A percentile compares a stretch with the other conserved stretches of the same genome.
phyloP scores from a whole-genome alignment of 2,329 filamentous ascomycete genomes.

The Colletotrichum somersetense region DNA sequence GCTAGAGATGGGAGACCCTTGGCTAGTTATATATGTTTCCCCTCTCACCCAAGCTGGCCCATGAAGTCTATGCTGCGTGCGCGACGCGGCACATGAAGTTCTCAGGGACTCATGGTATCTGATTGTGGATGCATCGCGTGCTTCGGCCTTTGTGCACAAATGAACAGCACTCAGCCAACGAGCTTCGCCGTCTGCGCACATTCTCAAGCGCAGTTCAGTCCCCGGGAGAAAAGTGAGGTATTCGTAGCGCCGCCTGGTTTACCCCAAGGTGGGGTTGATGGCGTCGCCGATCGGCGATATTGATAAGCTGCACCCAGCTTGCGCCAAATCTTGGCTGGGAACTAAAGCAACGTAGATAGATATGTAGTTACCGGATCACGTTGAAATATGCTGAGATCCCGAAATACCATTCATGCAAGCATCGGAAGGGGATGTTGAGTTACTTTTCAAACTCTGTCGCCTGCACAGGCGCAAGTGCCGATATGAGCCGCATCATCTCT shows the following conservation, averaged over 20 bases:
- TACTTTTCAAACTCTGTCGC: conserved; percentile 17
- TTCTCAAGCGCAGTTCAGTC: conserved; percentile 9
- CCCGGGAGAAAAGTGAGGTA: conserved; percentile 16
- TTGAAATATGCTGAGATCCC: background rate
- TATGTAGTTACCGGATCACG: background rate
- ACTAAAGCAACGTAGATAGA: background rate
- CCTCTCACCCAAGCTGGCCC: conserved; percentile 6
- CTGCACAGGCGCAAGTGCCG: background rate
- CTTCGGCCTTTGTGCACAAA: conserved; percentile 24
- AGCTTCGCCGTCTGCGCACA: conserved; percentile 27
- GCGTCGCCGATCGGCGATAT: conserved; percentile 17
- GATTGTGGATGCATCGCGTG: conserved; percentile 40
- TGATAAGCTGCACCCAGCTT: conserved; percentile 15
- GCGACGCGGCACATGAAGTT: background rate
- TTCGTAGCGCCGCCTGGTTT: background rate
- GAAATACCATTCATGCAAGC: background rate
- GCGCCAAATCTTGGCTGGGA: conserved; percentile 7
- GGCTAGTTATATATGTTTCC: conserved; percentile 18
- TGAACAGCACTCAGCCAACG: conserved; percentile 17
- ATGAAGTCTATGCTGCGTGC: no score
- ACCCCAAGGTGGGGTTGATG: conserved; percentile 22
- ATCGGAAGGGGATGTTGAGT: background rate
- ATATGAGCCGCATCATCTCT: conserved; percentile 27
- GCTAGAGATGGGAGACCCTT: conserved; percentile 11
- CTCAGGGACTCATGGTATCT: conserved; percentile 8